These are phyloP conservation scores for Suillus occidentalis DNA, from an alignment of 768 basidiomycete genomes.

Conservation along the genomic window DNA sequence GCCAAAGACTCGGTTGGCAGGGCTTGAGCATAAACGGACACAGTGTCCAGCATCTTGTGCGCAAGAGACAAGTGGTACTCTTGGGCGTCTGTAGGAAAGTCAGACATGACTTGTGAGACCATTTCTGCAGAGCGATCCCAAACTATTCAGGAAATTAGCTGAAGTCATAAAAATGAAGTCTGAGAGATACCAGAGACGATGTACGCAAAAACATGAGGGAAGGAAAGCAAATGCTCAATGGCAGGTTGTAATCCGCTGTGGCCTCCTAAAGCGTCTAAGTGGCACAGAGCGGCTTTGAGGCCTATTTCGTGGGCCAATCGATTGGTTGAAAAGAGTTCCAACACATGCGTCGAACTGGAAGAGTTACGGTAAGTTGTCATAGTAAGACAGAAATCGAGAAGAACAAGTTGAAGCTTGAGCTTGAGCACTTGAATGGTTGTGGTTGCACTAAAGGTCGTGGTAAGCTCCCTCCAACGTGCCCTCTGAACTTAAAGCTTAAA, in stretches of 20 bases:
- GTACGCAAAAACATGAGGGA: slow-evolving; percentile 27
- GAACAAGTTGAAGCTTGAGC: background rate
- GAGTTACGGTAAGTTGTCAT: too few relatives aligned
- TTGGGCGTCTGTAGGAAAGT: slow-evolving; percentile 31
- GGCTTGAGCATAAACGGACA: slow-evolving; percentile 26
- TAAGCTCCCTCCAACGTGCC: background rate
- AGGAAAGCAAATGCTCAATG: slow-evolving; percentile 27
- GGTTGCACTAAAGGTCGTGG: background rate
- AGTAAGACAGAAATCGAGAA: background rate
- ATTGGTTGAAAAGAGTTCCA: slow-evolving; percentile 1
- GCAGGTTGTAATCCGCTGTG: slow-evolving; percentile 19
- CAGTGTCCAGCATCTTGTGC: slow-evolving; percentile 20
- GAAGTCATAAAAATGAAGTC: background rate
- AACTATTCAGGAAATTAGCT: slow-evolving; percentile 13
- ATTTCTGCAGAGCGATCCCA: slow-evolving; percentile 17
- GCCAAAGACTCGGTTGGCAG: slow-evolving; percentile 19
- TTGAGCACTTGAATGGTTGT: background rate
- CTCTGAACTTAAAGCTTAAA: background rate
- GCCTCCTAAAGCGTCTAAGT: slow-evolving; percentile 19
- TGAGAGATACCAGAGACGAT: slow-evolving; percentile 26
- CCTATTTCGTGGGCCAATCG: slow-evolving; percentile 18
- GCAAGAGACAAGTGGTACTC: slow-evolving; percentile 22
- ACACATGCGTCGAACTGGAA: background rate
- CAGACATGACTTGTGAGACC: slow-evolving; percentile 29
- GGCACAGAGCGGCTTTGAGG: slow-evolving; percentile 15